Evolutionary conservation across 2,329 filamentous ascomycete genomes (phyloP), one percentile per base, ranked within the genome.

Genomic region (Aspergillus texensis): DNA sequence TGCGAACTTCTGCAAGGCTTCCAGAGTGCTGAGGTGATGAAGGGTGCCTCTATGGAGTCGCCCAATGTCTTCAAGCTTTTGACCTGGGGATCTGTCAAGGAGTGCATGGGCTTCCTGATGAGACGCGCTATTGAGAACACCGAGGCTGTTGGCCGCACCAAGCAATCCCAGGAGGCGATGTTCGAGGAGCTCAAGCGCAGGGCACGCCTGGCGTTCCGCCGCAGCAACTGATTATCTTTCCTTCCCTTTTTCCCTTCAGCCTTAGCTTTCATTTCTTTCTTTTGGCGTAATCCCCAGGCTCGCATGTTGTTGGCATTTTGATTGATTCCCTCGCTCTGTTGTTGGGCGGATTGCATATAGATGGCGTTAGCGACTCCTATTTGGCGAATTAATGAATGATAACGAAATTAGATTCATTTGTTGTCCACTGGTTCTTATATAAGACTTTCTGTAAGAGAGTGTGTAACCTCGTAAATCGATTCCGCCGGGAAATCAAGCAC

Each of bases 91-190:
- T 84, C 81, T 0, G 84, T 86, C 62, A 80, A 81, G 62, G 84
- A 89, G 73, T 88, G 86, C 70, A 79, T 89, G 76, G 85, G 86
- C 66, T 89, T 87, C 69, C 67, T 82, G 54, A 79, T 91, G 39
- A 81, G 91, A 46, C 84, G 90, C 21, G 89, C 89, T 26, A 84
- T 93, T 54, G 91, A 94, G 82, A 94, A 94, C 73, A 85, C 85
- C 68, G 87, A 89, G 77, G 86, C 87, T 6, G 84, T 86, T 52
- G 77, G 80, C 21, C 76, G 87, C 61, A 88, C 86, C 1, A 79
- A 78, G 70, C 71, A 79, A 55, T 79, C 77, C 14, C 76, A 76
- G 70, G 61, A 75, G 16, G 77, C 77, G 1, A 79, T 79, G 77
- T 68, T 74, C 52, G 62, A 53, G 9, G 77, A 79, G 59, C 45